phyloP scores from a whole-genome alignment of 1,284 basidiomycete species.

The Leccinum ponderosum region DNA sequence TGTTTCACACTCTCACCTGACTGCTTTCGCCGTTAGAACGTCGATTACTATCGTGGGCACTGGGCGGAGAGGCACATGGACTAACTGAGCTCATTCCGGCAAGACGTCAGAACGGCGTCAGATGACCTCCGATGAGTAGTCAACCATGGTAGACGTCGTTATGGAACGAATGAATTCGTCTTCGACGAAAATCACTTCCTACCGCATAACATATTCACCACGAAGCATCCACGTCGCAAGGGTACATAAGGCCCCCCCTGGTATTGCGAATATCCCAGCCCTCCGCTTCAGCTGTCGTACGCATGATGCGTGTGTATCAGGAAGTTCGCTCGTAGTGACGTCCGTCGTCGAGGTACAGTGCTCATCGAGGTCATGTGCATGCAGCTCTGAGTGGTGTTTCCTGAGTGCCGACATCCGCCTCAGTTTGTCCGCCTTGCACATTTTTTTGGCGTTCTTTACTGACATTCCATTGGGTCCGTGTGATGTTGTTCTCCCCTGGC shows the following conservation, averaged over 20 bases:
- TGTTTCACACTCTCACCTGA: background rate
- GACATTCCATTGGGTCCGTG: no score
- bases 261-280: background rate
- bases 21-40: background rate
- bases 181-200: slow-evolving; percentile 3
- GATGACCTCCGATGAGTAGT: background rate
- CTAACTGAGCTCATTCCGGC: background rate
- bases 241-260: slow-evolving; percentile 12
- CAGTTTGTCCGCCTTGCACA: no score
- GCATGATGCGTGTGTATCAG: slow-evolving; percentile 7
- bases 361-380: background rate
- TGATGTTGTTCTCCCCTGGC: no score
- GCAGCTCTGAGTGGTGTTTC: background rate
- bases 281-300: background rate
- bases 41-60: background rate
- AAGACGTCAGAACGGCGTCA: slow-evolving; percentile 1
- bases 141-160: background rate
- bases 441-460: no score
- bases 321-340: background rate
- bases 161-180: background rate
- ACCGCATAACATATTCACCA: slow-evolving; percentile 12
- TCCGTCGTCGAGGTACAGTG: background rate
- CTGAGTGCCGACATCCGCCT: no score
- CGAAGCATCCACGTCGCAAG: background rate
- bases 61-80: background rate